phyloP scores from a whole-genome alignment of 164 flowering plant genomes.

The Piper longum region DNA sequence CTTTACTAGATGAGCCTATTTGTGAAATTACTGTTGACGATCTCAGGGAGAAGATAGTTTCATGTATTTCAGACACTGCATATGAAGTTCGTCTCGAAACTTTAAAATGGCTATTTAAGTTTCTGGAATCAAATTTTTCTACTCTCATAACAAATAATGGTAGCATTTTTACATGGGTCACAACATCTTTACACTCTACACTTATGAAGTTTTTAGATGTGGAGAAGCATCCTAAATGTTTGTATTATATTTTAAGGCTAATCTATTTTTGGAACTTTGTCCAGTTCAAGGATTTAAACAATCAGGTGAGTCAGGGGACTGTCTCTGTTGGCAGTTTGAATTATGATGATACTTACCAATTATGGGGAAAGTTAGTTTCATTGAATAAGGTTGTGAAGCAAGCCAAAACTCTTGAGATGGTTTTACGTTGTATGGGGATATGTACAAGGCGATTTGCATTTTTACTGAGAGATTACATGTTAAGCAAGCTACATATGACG shows the following conservation, averaged over 20 bases:
- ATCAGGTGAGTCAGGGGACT: constrained; percentile 7
- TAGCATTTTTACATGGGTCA: constrained; percentile 32
- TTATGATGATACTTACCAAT: constrained; percentile 27
- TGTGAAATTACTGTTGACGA: constrained; percentile 14
- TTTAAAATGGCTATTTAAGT: constrained; percentile 60
- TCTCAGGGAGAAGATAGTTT: constrained; percentile 36
- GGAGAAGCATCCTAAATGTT: constrained; percentile 72
- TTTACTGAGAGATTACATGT: constrained; percentile 19
- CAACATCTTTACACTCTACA: constrained; percentile 38
- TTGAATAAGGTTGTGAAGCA: constrained; percentile 44
- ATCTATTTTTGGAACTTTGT: constrained; percentile 60
- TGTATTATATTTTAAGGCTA: constrained; percentile 55
- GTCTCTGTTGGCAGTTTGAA: constrained; percentile 48
- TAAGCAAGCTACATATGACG: constrained; percentile 10
- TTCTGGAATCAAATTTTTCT: constrained; percentile 30
- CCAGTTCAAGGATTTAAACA: constrained; percentile 24
- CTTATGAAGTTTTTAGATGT: constrained; percentile 31
- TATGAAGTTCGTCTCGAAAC: constrained; percentile 86
- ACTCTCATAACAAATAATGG: constrained; percentile 10
- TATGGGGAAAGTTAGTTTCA: constrained; percentile 62
- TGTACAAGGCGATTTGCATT: constrained; percentile 43
- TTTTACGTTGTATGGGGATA: constrained; percentile 72
- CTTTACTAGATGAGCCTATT: constrained; percentile 12
- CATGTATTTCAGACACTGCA: constrained; percentile 45
- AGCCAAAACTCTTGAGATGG: constrained; percentile 47